These are phyloP conservation scores for Leccinum uliginosum DNA, from an alignment of 768 basidiomycete genomes.

Conservation along the genomic window DNA sequence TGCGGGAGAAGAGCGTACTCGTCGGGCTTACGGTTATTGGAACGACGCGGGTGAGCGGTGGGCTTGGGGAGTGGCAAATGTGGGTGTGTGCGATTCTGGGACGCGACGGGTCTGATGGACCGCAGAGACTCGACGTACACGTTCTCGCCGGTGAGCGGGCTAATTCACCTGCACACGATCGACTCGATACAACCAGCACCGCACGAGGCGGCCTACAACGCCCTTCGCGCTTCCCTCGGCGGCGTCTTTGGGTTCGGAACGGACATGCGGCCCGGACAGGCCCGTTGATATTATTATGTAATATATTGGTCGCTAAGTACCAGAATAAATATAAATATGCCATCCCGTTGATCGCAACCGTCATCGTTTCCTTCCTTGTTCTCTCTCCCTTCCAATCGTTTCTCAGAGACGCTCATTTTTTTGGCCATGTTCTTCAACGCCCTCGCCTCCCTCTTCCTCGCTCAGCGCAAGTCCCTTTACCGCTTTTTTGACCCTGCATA, in stretches of 20 bases:
- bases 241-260: slow-evolving; percentile 21
- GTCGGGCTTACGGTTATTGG: slow-evolving; percentile 57
- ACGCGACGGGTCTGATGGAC: neutral
- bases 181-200: slow-evolving; percentile 79
- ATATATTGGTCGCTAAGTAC: neutral
- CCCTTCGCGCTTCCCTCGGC: slow-evolving; percentile 39
- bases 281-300: neutral
- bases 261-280: slow-evolving; percentile 14
- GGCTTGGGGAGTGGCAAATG: slow-evolving; percentile 69
- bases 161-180: slow-evolving; percentile 60
- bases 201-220: slow-evolving; percentile 64
- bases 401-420: slow-evolving; percentile 11
- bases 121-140: slow-evolving; percentile 65
- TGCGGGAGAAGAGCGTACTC: slow-evolving; percentile 55
- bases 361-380: neutral
- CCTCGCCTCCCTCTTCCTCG: slow-evolving; percentile 42
- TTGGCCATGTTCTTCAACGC: slow-evolving; percentile 35
- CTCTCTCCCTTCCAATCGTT: slow-evolving; percentile 14
- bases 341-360: neutral
- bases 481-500: neutral
- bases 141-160: slow-evolving; percentile 64
- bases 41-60: slow-evolving; percentile 58
- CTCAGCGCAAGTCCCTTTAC: slow-evolving; percentile 34
- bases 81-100: slow-evolving; percentile 30
- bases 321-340: neutral